phyloP scores from a whole-genome alignment of 2,329 filamentous ascomycete species.

The Epichloe baconii region DNA sequence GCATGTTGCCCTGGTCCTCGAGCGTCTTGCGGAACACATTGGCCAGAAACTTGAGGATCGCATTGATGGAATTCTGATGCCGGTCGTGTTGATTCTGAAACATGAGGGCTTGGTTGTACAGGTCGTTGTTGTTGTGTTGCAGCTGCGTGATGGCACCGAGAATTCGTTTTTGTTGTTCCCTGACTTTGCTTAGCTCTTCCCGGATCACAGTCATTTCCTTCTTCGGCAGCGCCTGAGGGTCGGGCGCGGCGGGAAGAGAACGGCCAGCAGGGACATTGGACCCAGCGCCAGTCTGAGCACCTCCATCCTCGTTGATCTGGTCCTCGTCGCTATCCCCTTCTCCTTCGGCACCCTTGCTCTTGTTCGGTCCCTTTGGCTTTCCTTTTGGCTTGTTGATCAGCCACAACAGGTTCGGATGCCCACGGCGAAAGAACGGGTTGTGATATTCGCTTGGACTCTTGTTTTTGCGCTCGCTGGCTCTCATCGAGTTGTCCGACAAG shows the following conservation, averaged over 20 bases:
- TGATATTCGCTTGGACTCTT: conserved; percentile 98
- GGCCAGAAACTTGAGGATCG: conserved; percentile 92
- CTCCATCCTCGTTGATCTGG: conserved; percentile 43
- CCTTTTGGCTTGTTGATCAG: conserved; percentile 90
- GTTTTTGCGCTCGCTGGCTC: conserved; percentile 89
- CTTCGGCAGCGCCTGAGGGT: conserved; percentile 39
- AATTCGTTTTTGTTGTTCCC: conserved; percentile 75
- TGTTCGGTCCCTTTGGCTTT: conserved; percentile 41
- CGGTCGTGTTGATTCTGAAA: conserved; percentile 88
- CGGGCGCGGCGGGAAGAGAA: conserved; percentile 27
- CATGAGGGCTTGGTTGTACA: conserved; percentile 75
- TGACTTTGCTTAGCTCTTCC: conserved; percentile 67
- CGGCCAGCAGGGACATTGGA: conserved; percentile 11
- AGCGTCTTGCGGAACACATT: conserved; percentile 93
- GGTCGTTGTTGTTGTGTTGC: conserved; percentile 72
- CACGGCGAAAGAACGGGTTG: conserved; percentile 90
- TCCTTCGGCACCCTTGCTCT: conserved; percentile 26
- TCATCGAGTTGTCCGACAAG: conserved; percentile 93
- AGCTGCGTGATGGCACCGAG: conserved; percentile 69
- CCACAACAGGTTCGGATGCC: conserved; percentile 86
- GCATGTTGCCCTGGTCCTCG: conserved; percentile 55
- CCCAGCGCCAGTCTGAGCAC: conserved; percentile 12
- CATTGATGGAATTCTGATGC: conserved; percentile 98
- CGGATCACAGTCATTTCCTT: conserved; percentile 69
- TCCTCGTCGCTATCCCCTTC: conserved; percentile 49